Evolutionary conservation across 208 protist genomes (phyloP).

Genomic region (Kentomonas sorsogonicus): DNA sequence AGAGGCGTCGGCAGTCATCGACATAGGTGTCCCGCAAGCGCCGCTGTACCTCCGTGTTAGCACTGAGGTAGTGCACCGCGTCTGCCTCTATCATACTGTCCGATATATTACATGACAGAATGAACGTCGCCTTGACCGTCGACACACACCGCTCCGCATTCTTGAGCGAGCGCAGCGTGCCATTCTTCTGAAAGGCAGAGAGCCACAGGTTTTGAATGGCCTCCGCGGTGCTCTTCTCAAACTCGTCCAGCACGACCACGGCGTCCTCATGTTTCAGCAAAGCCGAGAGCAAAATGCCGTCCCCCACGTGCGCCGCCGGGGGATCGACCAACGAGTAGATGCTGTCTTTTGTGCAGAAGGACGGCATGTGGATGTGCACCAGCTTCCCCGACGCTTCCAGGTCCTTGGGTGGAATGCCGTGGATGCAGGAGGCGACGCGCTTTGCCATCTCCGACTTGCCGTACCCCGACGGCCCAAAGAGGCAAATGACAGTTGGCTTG

Average conservation of each 20-base stretch:
- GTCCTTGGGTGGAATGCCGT: conserved; percentile 24
- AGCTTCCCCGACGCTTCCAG: conserved; percentile 64
- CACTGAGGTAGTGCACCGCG: conserved; percentile 31
- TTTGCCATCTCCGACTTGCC: conserved; percentile 82
- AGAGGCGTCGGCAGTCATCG: conserved; percentile 40
- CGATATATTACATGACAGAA: conserved; percentile 78
- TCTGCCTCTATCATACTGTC: conserved; percentile 38
- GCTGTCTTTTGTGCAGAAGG: conserved; percentile 79
- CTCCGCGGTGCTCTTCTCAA: conserved; percentile 79
- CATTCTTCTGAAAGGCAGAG: conserved; percentile 84
- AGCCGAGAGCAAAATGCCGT: conserved; percentile 76
- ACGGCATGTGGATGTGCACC: conserved; percentile 81
- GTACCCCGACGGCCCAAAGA: conserved; percentile 82
- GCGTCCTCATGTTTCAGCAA: conserved; percentile 55
- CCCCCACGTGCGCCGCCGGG: conserved; percentile 74
- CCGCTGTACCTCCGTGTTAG: conserved; percentile 26
- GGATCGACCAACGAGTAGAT: conserved; percentile 88
- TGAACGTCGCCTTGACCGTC: conserved; percentile 68
- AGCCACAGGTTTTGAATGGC: conserved; percentile 84
- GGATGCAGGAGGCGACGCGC: conserved; percentile 53
- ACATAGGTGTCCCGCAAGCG: conserved; percentile 36
- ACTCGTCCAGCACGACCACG: conserved; percentile 84
- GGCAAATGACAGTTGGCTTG: conserved; percentile 75
- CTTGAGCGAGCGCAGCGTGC: conserved; percentile 78
- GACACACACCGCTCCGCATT: conserved; percentile 61